Evolutionary conservation across 192 early-diverging fungal species (phyloP), one percentile per base, ranked within the genome.

Genomic region (Paraglomus brasilianum): DNA sequence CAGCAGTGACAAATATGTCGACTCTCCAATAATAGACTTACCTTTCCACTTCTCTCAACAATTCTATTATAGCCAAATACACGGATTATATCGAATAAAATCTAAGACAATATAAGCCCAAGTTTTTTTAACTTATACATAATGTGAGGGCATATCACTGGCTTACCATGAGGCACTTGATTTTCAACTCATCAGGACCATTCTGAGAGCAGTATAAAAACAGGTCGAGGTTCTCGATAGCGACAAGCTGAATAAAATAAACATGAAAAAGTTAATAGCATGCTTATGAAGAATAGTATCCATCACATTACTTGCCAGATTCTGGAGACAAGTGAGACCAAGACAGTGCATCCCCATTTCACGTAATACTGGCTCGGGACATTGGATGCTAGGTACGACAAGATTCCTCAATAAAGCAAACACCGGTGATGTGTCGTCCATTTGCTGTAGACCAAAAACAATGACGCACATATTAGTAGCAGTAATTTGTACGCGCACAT

Each of bases 341-440:
- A 95, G 81, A 68, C 93, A 95, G 57, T 93, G 88, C 40, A 95
- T 78, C 24, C 91, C 93, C 44, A 88, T 82, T 73, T 92, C 89
- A 46, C 89, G 85, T 39, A 93, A 69, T 5, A 88, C 74, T 10
- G 82, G 78, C 50, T 93, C 89, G 1, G 77, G 74, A 71, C 81
- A 84, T 77, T 85, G 83, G 21, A 93, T 80, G 2, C 89, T 86
- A 0, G 91, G 91, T 42, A 90, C 84, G 36, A 93, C 82, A 66
- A 87, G 72, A 22, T 91, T 86, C 43, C 87, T 89, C 52, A 92
- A 72, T 39, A 93, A 77, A 48, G 86, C 91, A 75, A 85, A 91
- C 76, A 93, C 81, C 2, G 87, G 82, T 11, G 90, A 83, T 56
- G 89, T 91, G 22, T 91, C 83, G 56, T 78, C 81, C 39, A 93